Conservation (phyloP, 2,329 filamentous ascomycete genomes). For the Arthrobotrys conoides region DNA sequence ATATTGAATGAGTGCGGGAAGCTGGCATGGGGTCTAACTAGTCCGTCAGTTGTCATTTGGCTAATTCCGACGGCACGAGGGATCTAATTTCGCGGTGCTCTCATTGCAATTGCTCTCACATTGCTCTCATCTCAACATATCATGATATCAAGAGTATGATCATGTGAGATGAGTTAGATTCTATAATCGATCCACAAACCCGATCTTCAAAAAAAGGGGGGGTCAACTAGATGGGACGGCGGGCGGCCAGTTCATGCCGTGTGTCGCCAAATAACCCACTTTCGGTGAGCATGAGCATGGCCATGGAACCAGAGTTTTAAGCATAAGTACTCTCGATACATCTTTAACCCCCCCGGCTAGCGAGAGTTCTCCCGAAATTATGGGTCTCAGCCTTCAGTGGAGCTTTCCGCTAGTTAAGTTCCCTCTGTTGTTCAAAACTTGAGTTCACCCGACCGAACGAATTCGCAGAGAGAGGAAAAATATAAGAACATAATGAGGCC, state of each 20-base stretch:
- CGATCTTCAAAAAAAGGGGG: conserved; percentile 1
- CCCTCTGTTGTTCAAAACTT: background rate
- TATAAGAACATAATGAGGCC: conserved; percentile 33
- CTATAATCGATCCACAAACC: background rate
- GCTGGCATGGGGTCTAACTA: conserved; percentile 30
- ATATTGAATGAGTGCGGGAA: conserved; percentile 30
- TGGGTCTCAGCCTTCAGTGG: conserved; percentile 36
- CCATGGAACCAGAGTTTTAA: conserved; percentile 26
- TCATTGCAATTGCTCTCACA: conserved; percentile 9
- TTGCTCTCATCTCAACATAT: background rate
- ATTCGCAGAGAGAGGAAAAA: conserved; percentile 2
- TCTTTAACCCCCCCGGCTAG: conserved; percentile 28
- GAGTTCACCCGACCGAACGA: conserved; percentile 21
- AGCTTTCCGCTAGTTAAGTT: conserved; percentile 17
- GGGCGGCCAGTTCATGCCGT: conserved; percentile 37
- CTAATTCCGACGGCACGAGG: conserved; percentile 40
- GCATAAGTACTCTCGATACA: conserved; percentile 10
- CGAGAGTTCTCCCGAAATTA: conserved; percentile 60
- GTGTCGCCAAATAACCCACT: conserved; percentile 43
- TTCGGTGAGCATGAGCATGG: conserved; percentile 24
- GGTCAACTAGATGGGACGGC: background rate
- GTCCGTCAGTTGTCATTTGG: conserved; percentile 1
- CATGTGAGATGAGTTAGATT: conserved; percentile 16
- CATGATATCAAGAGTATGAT: conserved; percentile 27
- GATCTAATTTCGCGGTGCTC: conserved; percentile 5